Base-by-base conservation (phyloP, 2,329 filamentous ascomycete genomes). In the Aspergillus fischeri region DNA sequence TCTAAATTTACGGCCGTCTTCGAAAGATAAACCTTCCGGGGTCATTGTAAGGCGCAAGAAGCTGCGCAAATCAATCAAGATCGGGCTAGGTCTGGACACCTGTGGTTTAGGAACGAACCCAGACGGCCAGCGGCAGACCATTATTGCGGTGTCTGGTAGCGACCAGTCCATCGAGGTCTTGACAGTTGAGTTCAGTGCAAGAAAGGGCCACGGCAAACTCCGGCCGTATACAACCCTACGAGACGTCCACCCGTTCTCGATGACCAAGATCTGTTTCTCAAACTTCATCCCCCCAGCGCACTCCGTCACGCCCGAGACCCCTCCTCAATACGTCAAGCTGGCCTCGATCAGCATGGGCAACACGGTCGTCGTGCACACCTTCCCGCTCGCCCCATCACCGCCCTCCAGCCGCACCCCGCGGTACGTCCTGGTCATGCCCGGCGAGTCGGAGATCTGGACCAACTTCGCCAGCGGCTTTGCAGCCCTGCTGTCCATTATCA, bases 261-360 rank as follows among this genome's bases (percentile, higher is more conserved):
- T 87, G 73, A 87, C 85, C 3, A 83, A 81, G 55, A 68, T 80
- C 55, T 69, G 70, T 50, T 80, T 80, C 63, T 80, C 79, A 7
- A 72, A 69, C 14, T 87, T 87, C 70, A 69, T 72, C 24, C 76
- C 83, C 0, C 84, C 82, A 1, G 56, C 67, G 3, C 68, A 76
- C 52, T 72, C 83, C n/a, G 77, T 81, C 60, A 77, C 75, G 3
- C 70, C 78, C 65, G 71, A 77, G 54, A 76, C 76, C 52, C 68
- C 72, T 41, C 79, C 83, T 17, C 82, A 86, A 65, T 85, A 85
- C 67, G 77, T 95, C 64, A 90, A 90, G 65, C 83, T 96, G 3
- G 92, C 90, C 29, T 92, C 89, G 49, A 88, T 91, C 44, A 91
- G 89, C 51, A 86, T 95, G 65, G 88, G 86, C 59, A 92, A 92